Evolutionary conservation across 2,329 filamentous ascomycete genomes (phyloP), one percentile per base, ranked within the genome.

Genomic region (Neofusicoccum cordaticola): DNA sequence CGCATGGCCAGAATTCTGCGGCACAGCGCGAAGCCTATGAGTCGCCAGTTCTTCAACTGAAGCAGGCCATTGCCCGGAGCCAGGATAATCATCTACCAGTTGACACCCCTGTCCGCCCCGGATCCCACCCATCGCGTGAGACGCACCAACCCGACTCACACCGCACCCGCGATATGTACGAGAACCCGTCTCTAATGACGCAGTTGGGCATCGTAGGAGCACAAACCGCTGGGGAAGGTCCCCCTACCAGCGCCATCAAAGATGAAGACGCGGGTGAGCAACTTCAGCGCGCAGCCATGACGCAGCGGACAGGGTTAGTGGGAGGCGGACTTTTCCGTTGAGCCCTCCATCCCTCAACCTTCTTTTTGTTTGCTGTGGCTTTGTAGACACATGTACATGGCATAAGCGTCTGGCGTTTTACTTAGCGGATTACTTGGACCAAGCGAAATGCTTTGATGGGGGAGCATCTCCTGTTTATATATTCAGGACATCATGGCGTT

Each of bases 21-120:
- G 69, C 69, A 9, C 69, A 70, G 44, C 65, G 71, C 39, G 69
- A 67, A 17, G 74, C 75, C 27, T 74, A 75, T 17, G 74, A 77
- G 56, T 77, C 75, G 7, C 76, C 76, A 4, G 73, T 77, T 4
- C 57, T 77, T 42, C 75, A 77, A 31, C 74, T 77, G 71, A 78
- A 77, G 65, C 71, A 65, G 22, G 52, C 44, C 27, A 17, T 57
- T 4, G 52, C 4, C 51, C 51, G 51, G 17, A 48, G 13, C 31
- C 47, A 57, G 39, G 52, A 57, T 17, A 56, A 27, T 12, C 50
- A 58, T 41, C 31, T 41, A 2, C 31, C 61, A 9, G 48, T 53
- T 39, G 45, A 52, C 4, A 64, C 62, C 2, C 62, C 62, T 5
- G 39, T 63, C 4, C 62, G 62, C 6, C 34, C 42, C 1, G 51